Evolutionary conservation across 2,329 filamentous ascomycete genomes (phyloP), one percentile per base, ranked within the genome.

Genomic region (Pseudogymnoascus verrucosus): DNA sequence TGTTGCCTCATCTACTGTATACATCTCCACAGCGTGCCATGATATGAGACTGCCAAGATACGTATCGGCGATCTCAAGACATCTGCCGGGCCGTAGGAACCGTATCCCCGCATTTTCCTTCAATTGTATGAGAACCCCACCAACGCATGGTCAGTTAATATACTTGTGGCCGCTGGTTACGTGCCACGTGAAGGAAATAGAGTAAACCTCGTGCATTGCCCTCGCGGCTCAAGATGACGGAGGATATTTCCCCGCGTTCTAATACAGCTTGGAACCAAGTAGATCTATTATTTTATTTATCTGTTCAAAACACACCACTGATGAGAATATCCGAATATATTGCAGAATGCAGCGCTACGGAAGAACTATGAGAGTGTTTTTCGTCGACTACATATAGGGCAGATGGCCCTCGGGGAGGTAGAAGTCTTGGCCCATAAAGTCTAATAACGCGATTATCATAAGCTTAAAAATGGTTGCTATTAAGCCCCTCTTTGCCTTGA

Each of bases 181-280:
- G 16, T 57, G 51, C 51, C 51, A 57, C 51, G 51, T 57, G 51
- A 57, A 57, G 26, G n/a, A 36, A 57, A 57, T 57, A 57, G 28
- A 57, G 51, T 57, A 34, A 34, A 34, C 28, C 12, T 16, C 19
- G 16, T 14, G 11, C 11, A 11, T 21, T 54, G 23, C 11, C 34
- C 16, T 57, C 28, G 51, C 28, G 28, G 26, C 51, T 36, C 28
- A 34, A 19, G 28, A 31, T 5, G n/a, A 57, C 51, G 51, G 28
- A 57, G 51, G 28, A 7, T 57, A 34, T 14, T 36, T 57, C 28
- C 51, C 51, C 51, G 51, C 16, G n/a, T 36, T 57, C 28, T 57
- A 57, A 57, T 57, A 36, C 16, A 5, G 51, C 51, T 19, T 57
- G 19, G 26, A n/a, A 7, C 34, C 34, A 36, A 21, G 26, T 57